These are phyloP conservation scores for Rhodotorula sp. DNA, from an alignment of 1,284 basidiomycete species.

Conservation along the genomic window DNA sequence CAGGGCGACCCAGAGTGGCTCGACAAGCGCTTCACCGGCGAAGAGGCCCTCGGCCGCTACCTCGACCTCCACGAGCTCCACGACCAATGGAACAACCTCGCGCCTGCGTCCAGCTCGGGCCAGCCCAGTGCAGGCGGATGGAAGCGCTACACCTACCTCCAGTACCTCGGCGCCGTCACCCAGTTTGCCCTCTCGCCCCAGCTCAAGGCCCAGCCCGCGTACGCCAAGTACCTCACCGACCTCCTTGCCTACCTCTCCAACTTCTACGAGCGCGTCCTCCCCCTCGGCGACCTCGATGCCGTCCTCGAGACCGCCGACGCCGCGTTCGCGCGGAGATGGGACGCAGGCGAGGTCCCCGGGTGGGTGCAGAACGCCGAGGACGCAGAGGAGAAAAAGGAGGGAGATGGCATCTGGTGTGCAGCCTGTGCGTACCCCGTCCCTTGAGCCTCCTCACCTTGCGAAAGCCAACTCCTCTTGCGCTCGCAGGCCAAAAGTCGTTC, in stretches of 20 bases:
- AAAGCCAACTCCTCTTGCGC: not conserved
- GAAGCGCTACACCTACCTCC: conserved; percentile 72
- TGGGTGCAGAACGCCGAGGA: conserved; percentile 61
- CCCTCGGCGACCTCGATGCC: conserved; percentile 76
- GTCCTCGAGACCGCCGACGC: conserved; percentile 66
- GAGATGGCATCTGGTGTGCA: conserved; percentile 86
- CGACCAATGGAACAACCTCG: conserved; percentile 85
- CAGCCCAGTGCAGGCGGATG: conserved; percentile 50
- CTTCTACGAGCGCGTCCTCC: conserved; percentile 77
- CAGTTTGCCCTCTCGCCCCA: conserved; percentile 34
- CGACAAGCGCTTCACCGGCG: conserved; percentile 87
- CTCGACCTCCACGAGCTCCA: conserved; percentile 90
- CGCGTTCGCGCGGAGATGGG: conserved; percentile 81
- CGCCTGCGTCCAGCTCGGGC: conserved; percentile 52
- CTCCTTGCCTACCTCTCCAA: conserved; percentile 82
- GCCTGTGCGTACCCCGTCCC: conserved; percentile 69
- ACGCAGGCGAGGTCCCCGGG: conserved; percentile 67
- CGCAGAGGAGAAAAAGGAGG: conserved; percentile 49
- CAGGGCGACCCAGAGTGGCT: conserved; percentile 52
- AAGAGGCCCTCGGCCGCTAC: conserved; percentile 92
- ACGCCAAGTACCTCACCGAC: conserved; percentile 71
- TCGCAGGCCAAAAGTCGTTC: conserved; percentile 82
- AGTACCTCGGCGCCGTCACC: conserved; percentile 66
- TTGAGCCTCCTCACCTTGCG: no score
- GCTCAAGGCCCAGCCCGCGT: conserved; percentile 39